phyloP scores from a whole-genome alignment of 805 yeast species.

The Torulaspora gathmanii region DNA sequence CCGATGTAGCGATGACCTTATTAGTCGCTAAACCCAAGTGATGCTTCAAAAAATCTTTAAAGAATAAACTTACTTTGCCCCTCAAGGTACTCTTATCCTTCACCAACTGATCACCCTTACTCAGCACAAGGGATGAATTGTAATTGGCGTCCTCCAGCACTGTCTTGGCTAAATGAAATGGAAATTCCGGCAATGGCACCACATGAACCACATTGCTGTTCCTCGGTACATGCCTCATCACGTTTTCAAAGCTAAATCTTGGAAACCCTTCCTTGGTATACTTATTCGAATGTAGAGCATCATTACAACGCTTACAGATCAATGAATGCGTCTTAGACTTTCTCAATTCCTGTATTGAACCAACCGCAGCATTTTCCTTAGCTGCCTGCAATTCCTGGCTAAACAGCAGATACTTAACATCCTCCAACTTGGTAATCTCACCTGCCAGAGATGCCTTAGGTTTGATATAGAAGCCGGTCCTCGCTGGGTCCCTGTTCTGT shows the following conservation, averaged over 20 bases:
- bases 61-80: conserved; percentile 31
- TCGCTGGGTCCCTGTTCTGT: conserved; percentile 38
- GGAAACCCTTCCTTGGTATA: conserved; percentile 38
- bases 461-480: conserved; percentile 43
- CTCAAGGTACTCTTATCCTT: conserved; percentile 18
- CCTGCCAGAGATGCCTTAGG: conserved; percentile 20
- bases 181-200: conserved; percentile 67
- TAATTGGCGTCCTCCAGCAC: conserved; percentile 15
- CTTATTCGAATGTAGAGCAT: conserved; percentile 43
- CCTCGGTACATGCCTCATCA: conserved; percentile 38
- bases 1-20: conserved; percentile 28
- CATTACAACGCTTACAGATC: conserved; percentile 54
- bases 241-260: conserved; percentile 28
- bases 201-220: conserved; percentile 52
- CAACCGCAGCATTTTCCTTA: conserved; percentile 16
- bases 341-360: conserved; percentile 10
- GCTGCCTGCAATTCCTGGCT: conserved; percentile 28
- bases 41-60: conserved; percentile 30
- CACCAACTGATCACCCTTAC: conserved; percentile 35
- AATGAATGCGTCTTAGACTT: conserved; percentile 15
- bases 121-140: conserved; percentile 21
- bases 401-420: conserved; percentile 30
- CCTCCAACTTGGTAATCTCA: conserved; percentile 14
- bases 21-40: conserved; percentile 31
- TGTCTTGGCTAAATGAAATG: conserved; percentile 47